Base-by-base conservation (phyloP, 2,329 filamentous ascomycete genomes). In the Dothistroma septosporum region DNA sequence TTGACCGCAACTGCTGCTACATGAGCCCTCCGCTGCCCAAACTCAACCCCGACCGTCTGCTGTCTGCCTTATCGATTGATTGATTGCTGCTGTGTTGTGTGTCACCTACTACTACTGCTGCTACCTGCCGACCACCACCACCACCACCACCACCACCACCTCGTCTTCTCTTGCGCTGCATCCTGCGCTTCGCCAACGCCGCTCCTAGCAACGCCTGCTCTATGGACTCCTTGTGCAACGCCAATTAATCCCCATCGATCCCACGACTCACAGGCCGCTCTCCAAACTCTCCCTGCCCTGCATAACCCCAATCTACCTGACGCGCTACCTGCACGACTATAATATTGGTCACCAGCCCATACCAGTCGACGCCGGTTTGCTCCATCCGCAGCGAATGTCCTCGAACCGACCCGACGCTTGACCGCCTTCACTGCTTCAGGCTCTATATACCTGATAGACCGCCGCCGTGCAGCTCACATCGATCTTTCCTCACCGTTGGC, bases 1-100 rank as follows among this genome's bases (percentile, higher is more conserved):
- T 58, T 58, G 56, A 58, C 56, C 60, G 60, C 60, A 62, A 62
- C 57, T 60, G 55, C 57, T 60, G 55, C 61, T 52, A 46, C 46
- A 57, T 57, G 48, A 31, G 37, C 37, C 37, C 50, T 19, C 16
- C 28, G 28, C 31, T 35, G 50, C 24, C 50, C 50, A 28, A 28
- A 28, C 24, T 28, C 24, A 28, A 28, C 24, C 24, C 24, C 2
- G 24, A 3, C 24, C 6, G 24, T 28, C 16, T 37, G 52, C 24
- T 28, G 24, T 28, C 16, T 37, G 52, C 52, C 52, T 54, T 54
- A 54, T 19, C 52, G 52, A 37, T 54, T 54, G 32, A 32, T 53
- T 32, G 14, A 37, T 33, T 35, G 32, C 53, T 35, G 16, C 53
- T 35, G 16, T 37, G 19, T 16, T 12, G 14, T 24, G 21, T 53